Conservation (phyloP, 208 protist species). For the Polymyxa betae region DNA sequence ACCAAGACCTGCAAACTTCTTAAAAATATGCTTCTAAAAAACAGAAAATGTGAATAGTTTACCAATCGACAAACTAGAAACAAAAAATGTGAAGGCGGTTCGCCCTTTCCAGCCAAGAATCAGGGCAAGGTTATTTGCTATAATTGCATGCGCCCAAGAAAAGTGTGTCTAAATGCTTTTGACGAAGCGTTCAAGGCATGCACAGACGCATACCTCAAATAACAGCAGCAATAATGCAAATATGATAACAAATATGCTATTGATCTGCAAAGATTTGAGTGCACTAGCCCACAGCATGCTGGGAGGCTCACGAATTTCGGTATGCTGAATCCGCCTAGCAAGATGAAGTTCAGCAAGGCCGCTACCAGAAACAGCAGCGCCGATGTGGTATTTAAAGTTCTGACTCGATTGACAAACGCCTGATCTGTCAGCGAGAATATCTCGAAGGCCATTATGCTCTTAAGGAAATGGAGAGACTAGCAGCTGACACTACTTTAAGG, state of each 20-base stretch:
- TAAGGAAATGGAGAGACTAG: too few species aligned
- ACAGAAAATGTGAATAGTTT: too few species aligned
- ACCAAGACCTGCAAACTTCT: neutral
- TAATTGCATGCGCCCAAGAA: neutral
- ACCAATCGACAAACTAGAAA: neutral
- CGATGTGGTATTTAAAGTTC: neutral
- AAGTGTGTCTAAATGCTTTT: neutral
- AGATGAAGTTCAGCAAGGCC: neutral
- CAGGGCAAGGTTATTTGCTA: neutral
- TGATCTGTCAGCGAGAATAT: neutral
- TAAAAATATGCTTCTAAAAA: too few species aligned
- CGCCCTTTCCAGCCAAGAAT: conserved; percentile 5
- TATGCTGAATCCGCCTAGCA: neutral
- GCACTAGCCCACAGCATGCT: neutral
- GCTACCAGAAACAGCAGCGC: neutral
- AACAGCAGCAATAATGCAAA: neutral
- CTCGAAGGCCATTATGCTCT: neutral
- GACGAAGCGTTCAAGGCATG: neutral
- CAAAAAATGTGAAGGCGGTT: conserved; percentile 4
- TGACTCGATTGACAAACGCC: neutral
- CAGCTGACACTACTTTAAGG: too few species aligned
- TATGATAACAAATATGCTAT: neutral
- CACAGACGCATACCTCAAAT: neutral
- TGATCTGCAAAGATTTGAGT: neutral
- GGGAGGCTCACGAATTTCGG: neutral